Conservation (phyloP, 257 asterid species). For the Gynochthodes officinalis region DNA sequence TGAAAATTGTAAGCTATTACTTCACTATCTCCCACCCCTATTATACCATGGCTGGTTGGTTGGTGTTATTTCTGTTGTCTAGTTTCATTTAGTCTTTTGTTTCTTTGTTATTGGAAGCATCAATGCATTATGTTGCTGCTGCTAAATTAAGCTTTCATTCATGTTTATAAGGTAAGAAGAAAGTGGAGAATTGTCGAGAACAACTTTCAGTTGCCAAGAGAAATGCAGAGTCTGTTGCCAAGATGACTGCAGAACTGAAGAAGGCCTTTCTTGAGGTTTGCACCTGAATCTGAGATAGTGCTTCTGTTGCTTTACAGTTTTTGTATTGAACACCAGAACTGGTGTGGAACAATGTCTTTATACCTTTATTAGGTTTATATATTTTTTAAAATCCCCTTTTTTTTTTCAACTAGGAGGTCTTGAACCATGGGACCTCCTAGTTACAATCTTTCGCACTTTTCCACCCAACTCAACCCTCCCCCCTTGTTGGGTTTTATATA, state of each 20-base stretch:
- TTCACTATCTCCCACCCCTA: not conserved
- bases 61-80: not conserved
- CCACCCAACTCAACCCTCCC: too few relatives aligned
- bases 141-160: conserved; percentile 9
- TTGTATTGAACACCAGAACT: too few relatives aligned
- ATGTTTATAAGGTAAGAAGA: conserved; percentile 49
- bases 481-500: too few relatives aligned
- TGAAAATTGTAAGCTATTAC: conserved; percentile 56
- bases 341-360: not conserved
- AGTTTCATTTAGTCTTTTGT: not conserved
- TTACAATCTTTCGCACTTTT: too few relatives aligned
- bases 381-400: too few relatives aligned
- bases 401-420: too few relatives aligned
- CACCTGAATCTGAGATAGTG: conserved; percentile 17
- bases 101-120: not conserved
- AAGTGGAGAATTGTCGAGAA: conserved; percentile 33
- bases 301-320: not conserved
- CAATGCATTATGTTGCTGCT: too few relatives aligned
- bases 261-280: conserved; percentile 78
- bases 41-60: not conserved
- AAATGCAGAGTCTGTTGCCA: conserved; percentile 68
- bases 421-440: too few relatives aligned
- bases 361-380: not conserved
- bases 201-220: conserved; percentile 56
- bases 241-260: conserved; percentile 61